A percentile compares a stretch with the other conserved stretches of the same genome.
Evolutionary conservation across 208 protist genomes (phyloP).

Genomic region (Wallacemonas sp.): DNA sequence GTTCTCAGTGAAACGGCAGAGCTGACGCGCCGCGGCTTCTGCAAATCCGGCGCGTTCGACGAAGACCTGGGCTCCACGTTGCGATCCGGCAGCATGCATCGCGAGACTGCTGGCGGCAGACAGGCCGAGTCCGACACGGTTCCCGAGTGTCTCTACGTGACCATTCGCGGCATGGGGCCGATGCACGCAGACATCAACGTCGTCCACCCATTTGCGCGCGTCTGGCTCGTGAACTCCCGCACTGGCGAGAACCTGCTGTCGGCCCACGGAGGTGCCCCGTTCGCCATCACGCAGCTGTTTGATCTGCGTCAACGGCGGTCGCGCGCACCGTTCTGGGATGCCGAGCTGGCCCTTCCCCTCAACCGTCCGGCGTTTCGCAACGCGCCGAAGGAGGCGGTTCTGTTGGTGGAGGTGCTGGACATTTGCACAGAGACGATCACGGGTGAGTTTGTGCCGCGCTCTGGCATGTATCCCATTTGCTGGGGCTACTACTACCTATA

Average conservation of each 20-base stretch:
- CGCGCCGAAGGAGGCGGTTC: constrained; percentile 28
- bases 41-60: constrained; percentile 30
- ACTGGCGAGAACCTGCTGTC: constrained; percentile 56
- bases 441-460: constrained; percentile 44
- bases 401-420: constrained; percentile 87
- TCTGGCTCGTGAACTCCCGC: constrained; percentile 70
- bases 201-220: constrained; percentile 80
- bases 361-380: constrained; percentile 18
- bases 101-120: neutral
- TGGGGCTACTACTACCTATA: constrained; percentile 83
- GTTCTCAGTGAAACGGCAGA: neutral
- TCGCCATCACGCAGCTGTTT: constrained; percentile 70
- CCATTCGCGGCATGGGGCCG: constrained; percentile 66
- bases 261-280: constrained; percentile 25
- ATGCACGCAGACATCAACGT: constrained; percentile 68
- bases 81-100: neutral
- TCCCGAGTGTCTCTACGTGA: constrained; percentile 35
- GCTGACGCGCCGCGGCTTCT: constrained; percentile 3
- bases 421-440: constrained; percentile 64
- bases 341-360: constrained; percentile 48
- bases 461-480: constrained; percentile 67
- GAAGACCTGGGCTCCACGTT: constrained; percentile 1
- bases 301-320: constrained; percentile 65
- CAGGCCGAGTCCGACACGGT: neutral
- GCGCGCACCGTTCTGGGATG: constrained; percentile 74